phyloP scores from a whole-genome alignment of 352 stramenopile genomes.

The Globisporangium uncinulatum region DNA sequence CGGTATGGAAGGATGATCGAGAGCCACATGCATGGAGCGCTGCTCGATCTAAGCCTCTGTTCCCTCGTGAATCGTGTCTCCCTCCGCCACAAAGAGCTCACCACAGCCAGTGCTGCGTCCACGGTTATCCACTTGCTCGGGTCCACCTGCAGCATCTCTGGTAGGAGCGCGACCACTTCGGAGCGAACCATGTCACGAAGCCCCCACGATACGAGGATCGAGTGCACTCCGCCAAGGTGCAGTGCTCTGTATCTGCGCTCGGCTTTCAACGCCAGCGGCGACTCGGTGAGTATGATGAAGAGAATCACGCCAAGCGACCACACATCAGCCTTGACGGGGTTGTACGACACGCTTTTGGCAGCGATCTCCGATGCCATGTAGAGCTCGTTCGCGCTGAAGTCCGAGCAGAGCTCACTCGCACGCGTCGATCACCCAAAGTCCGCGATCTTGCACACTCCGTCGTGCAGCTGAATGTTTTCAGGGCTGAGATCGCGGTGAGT shows the following conservation, averaged over 20 bases:
- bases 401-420: conserved; percentile 20
- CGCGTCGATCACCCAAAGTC: conserved; percentile 32
- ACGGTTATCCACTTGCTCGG: background rate
- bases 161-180: background rate
- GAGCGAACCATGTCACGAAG: background rate
- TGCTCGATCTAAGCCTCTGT: too few species aligned
- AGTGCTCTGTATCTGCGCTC: background rate
- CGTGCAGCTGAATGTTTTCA: conserved; percentile 26
- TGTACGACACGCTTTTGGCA: conserved; percentile 15
- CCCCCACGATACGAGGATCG: conserved; percentile 1
- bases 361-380: conserved; percentile 25
- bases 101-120: background rate
- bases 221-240: background rate
- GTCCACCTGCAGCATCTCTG: background rate
- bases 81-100: too few species aligned
- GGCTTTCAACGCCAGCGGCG: conserved; percentile 10
- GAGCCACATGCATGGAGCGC: too few species aligned
- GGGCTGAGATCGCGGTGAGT: conserved; percentile 27
- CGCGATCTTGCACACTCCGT: conserved; percentile 26
- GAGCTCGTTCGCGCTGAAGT: conserved; percentile 17
- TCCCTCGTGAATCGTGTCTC: too few species aligned
- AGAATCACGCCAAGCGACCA: conserved; percentile 49
- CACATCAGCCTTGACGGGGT: conserved; percentile 34
- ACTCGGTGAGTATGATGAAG: conserved; percentile 42
- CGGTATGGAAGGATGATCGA: too few species aligned